These are phyloP conservation scores for Emericellopsis cladophorae DNA, from an alignment of 2,329 filamentous ascomycete species.

Conservation along the genomic window DNA sequence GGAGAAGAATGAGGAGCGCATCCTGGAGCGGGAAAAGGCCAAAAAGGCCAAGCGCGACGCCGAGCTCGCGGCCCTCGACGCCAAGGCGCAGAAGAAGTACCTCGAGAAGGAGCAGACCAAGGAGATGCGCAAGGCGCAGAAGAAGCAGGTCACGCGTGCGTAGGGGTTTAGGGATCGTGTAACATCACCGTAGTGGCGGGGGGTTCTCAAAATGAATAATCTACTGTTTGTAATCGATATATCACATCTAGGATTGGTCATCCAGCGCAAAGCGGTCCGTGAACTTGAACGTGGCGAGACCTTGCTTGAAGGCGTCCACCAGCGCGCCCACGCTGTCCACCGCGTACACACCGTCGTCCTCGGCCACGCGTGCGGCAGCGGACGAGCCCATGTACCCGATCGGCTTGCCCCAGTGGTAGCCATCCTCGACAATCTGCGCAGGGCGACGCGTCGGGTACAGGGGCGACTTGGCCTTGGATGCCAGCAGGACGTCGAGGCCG, in stretches of 20 bases:
- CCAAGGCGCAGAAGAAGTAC: slow-evolving; percentile 77
- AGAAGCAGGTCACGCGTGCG: slow-evolving; percentile 40
- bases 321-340: slow-evolving; percentile 21
- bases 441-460: slow-evolving; percentile 54
- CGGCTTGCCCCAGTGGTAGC: slow-evolving; percentile 59
- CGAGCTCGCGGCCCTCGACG: slow-evolving; percentile 62
- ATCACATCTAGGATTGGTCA: slow-evolving; percentile 4
- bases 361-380: slow-evolving; percentile 27
- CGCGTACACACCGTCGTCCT: slow-evolving; percentile 27
- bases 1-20: slow-evolving; percentile 67
- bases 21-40: slow-evolving; percentile 56
- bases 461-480: slow-evolving; percentile 25
- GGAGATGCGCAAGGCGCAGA: slow-evolving; percentile 45
- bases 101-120: slow-evolving; percentile 71
- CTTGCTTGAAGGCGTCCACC: slow-evolving; percentile 37
- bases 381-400: slow-evolving; percentile 43
- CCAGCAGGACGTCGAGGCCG: slow-evolving; percentile 41
- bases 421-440: slow-evolving; percentile 47
- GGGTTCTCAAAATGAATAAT: not conserved
- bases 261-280: slow-evolving; percentile 51
- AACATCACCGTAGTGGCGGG: not conserved
- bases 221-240: not conserved
- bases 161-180: slow-evolving; percentile 13
- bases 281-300: slow-evolving; percentile 53
- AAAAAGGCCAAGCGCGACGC: slow-evolving; percentile 86